Conservation (phyloP, 768 basidiomycete species). For the Pholiota conissans region DNA sequence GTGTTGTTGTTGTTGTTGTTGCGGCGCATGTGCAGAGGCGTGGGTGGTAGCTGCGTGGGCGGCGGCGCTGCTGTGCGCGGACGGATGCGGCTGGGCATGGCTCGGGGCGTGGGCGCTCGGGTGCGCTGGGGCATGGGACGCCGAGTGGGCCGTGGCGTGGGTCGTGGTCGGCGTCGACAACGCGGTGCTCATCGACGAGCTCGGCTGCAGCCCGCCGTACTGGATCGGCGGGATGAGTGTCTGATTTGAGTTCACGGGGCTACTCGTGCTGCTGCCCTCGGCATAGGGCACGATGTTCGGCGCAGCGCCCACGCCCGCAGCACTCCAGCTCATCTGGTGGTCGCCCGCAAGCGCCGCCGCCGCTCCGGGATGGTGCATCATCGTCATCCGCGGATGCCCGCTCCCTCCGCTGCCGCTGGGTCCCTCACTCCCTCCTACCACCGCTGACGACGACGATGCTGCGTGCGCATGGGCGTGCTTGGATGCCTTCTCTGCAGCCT, state of each 20-base stretch:
- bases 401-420: background rate
- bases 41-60: conserved; percentile 12
- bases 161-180: conserved; percentile 24
- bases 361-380: background rate
- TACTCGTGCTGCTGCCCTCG: conserved; percentile 31
- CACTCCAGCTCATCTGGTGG: background rate
- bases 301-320: conserved; percentile 23
- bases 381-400: background rate
- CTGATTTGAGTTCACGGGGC: conserved; percentile 34
- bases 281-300: conserved; percentile 40
- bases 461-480: too few species aligned
- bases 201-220: conserved; percentile 39
- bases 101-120: conserved; percentile 14
- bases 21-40: conserved; percentile 12
- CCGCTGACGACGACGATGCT: too few species aligned
- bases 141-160: conserved; percentile 17
- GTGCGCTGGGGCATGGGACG: conserved; percentile 17
- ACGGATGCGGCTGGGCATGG: conserved; percentile 8
- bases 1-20: conserved; percentile 16
- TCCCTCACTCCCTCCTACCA: too few species aligned
- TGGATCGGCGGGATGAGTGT: conserved; percentile 38
- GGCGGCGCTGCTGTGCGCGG: conserved; percentile 12
- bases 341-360: conserved; percentile 22
- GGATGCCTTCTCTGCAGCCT: conserved; percentile 54
- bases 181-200: conserved; percentile 22